Percentiles rank a stretch among this genome's conserved stretches.
These are phyloP conservation scores for Nidula microcarpa DNA, from an alignment of 768 basidiomycete species.

Conservation along the genomic window DNA sequence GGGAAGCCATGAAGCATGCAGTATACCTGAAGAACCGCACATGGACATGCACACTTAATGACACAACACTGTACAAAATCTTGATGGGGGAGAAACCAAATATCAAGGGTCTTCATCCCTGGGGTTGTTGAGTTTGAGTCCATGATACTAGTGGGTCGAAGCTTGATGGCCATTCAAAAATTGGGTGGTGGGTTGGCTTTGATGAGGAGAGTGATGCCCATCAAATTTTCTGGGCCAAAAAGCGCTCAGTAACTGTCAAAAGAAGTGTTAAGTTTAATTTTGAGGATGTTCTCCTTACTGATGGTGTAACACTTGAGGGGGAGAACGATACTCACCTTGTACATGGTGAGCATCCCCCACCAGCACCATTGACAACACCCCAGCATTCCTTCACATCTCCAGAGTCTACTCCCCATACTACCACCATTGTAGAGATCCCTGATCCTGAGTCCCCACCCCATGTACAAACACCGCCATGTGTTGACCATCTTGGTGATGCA, in stretches of 20 bases:
- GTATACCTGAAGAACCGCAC: conserved; percentile 23
- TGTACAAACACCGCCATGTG: background rate
- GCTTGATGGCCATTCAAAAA: conserved; percentile 2
- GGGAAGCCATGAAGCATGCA: conserved; percentile 12
- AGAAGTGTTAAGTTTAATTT: no score
- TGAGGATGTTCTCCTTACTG: no score
- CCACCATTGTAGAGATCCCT: background rate
- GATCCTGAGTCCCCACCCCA: no score
- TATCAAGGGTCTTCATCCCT: conserved; percentile 14
- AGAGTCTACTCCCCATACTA: no score
- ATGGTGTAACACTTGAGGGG: background rate
- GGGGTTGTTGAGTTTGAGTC: conserved; percentile 16
- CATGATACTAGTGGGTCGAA: conserved; percentile 6
- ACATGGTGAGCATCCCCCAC: no score
- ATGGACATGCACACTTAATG: conserved; percentile 16
- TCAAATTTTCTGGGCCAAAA: conserved; percentile 18
- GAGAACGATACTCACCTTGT: background rate
- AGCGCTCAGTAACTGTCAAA: no score
- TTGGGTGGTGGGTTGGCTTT: conserved; percentile 12
- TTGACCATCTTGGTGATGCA: background rate
- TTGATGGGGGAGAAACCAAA: conserved; percentile 17
- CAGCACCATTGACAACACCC: background rate
- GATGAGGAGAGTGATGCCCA: conserved; percentile 9
- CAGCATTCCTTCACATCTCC: background rate
- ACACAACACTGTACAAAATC: conserved; percentile 17